Conservation (phyloP, 2,329 filamentous ascomycete species). For the Fusarium tuaranense region DNA sequence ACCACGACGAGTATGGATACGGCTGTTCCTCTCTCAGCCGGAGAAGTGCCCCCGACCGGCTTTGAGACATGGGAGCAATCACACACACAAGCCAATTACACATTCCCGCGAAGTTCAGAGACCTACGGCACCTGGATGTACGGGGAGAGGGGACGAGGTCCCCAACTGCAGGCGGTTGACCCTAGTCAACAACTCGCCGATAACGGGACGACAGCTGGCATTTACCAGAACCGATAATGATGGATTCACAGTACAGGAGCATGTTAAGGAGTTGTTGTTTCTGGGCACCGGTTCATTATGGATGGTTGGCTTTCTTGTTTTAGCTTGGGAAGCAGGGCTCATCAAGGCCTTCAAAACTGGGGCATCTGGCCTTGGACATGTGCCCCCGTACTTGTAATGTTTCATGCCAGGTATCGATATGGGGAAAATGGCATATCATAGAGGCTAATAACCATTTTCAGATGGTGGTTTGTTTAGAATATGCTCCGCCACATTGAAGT, state of each 20-base stretch:
- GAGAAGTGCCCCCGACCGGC: conserved; percentile 50
- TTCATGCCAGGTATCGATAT: not conserved
- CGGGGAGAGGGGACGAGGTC: conserved; percentile 18
- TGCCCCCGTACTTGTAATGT: not conserved
- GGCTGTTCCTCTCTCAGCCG: conserved; percentile 52
- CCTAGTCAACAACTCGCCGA: conserved; percentile 26
- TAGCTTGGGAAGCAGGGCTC: not conserved
- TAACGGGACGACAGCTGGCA: conserved; percentile 6
- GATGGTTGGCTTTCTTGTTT: not conserved
- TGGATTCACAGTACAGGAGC: not conserved
- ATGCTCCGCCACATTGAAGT: not conserved
- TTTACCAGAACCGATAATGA: conserved; percentile 31
- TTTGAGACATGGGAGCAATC: conserved; percentile 60
- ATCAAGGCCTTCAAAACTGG: not conserved
- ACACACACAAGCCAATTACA: conserved; percentile 45
- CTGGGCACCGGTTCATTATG: not conserved
- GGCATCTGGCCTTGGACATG: not conserved
- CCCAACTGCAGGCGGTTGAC: conserved; percentile 16
- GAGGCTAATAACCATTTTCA: not conserved
- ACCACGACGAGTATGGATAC: conserved; percentile 48
- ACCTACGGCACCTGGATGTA: conserved; percentile 55
- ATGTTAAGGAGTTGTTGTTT: not conserved
- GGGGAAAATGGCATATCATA: not conserved
- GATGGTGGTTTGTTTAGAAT: not conserved
- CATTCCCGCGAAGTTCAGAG: conserved; percentile 55